These are phyloP conservation scores for Cyberlindnera maclurae DNA, from an alignment of 805 yeast species.

Conservation along the genomic window DNA sequence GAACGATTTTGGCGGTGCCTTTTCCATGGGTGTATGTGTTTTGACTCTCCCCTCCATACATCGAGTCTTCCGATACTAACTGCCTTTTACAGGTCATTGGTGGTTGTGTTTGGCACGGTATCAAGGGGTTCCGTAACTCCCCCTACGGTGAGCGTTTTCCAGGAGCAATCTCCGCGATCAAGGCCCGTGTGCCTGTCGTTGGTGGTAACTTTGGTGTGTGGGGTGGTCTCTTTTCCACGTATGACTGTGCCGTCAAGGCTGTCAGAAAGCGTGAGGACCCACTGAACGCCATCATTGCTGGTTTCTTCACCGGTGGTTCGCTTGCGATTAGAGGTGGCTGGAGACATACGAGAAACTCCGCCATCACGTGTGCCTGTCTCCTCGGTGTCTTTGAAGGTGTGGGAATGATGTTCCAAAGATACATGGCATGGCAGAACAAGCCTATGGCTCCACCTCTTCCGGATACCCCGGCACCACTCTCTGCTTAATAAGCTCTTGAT, in stretches of 20 bases:
- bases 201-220: conserved; percentile 99
- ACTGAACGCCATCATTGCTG: conserved; percentile 96
- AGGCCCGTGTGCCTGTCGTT: conserved; percentile 95
- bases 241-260: conserved; percentile 92
- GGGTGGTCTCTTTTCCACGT: conserved; percentile 97
- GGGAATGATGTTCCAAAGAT: conserved; percentile 91
- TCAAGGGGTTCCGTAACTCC: conserved; percentile 96
- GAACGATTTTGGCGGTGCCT: conserved; percentile 98
- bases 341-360: conserved; percentile 93
- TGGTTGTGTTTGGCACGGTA: conserved; percentile 98
- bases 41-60: background rate
- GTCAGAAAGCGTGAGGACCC: conserved; percentile 97
- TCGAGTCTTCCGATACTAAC: conserved; percentile 1
- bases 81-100: conserved; percentile 48
- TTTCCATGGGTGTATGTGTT: conserved; percentile 89
- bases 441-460: conserved; percentile 59
- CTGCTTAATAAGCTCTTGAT: conserved; percentile 6
- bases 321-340: conserved; percentile 98
- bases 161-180: conserved; percentile 86
- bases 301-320: conserved; percentile 97
- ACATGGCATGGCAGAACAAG: conserved; percentile 75
- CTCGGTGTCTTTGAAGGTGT: conserved; percentile 97
- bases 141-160: conserved; percentile 92
- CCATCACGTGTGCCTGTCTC: conserved; percentile 95
- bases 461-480: conserved; percentile 24